phyloP scores from a whole-genome alignment of 2,329 filamentous ascomycete species.

The Gliomastix tumulicola region DNA sequence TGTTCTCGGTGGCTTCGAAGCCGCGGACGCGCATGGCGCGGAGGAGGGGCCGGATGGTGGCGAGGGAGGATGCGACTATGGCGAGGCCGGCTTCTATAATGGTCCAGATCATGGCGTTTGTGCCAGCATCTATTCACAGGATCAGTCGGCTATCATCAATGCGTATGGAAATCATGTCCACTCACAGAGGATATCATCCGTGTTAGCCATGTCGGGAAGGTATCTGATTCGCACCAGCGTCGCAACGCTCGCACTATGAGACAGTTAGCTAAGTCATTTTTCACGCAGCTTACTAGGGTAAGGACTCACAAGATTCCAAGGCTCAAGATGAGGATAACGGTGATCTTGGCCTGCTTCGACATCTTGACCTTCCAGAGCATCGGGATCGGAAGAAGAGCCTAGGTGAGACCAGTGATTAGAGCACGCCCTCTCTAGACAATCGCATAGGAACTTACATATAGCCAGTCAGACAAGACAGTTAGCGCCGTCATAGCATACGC shows the following conservation, averaged over 20 bases:
- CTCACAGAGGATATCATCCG: conserved; percentile 41
- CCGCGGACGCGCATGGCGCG: conserved; percentile 38
- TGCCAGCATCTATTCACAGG: conserved; percentile 41
- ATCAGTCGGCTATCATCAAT: no score
- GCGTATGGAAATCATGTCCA: no score
- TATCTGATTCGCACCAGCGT: conserved; percentile 45
- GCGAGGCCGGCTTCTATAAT: conserved; percentile 49
- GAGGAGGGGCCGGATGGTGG: conserved; percentile 47
- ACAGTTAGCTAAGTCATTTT: conserved; percentile 6
- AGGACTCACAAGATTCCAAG: conserved; percentile 39
- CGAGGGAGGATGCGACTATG: conserved; percentile 45
- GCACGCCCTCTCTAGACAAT: background rate
- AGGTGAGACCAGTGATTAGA: background rate
- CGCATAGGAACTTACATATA: conserved; percentile 30
- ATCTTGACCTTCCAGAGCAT: conserved; percentile 50
- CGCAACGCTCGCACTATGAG: conserved; percentile 40
- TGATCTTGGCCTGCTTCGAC: conserved; percentile 43
- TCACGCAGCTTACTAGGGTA: background rate
- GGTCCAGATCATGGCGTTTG: conserved; percentile 48
- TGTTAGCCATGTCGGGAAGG: conserved; percentile 34
- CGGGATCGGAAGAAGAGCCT: conserved; percentile 44
- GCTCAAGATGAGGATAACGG: conserved; percentile 40
- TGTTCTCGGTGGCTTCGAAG: conserved; percentile 31
- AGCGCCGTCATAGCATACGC: conserved; percentile 45
- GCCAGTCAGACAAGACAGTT: conserved; percentile 46